Base-by-base conservation (phyloP, 192 early-diverging fungal genomes). In the Backusella tuberculispora region DNA sequence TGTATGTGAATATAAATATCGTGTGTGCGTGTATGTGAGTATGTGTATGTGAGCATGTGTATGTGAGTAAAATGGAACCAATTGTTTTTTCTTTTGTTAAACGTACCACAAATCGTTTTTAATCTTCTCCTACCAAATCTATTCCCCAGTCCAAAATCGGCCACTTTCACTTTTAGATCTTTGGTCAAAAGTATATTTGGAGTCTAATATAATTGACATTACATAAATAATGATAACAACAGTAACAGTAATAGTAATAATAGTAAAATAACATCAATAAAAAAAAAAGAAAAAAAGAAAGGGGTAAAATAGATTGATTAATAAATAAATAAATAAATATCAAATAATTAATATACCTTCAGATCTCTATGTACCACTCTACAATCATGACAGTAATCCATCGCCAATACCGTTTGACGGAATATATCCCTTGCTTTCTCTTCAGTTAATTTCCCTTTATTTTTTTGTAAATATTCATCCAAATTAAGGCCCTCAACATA, bases 71-170 rank as follows among this genome's bases (percentile, higher is more conserved):
- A 56, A 56, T 24, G 7, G 53, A 56, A 56, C 65, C 65, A 66
- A 40, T 38, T 66, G 65, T 38, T 66, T 66, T 66, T 19, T 66
- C 65, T 26, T 0, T 70, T 48, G 19, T 21, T 69, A 29, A 15
- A 75, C 76, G 41, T 76, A 83, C 96, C 96, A 85, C 96, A 98
- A 63, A 95, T 95, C 1, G 95, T 97, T 47, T 87, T 83, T 74
- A 98, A 85, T 43, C 91, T 80, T 7, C 86, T 79, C 6, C 84
- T 83, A n/a, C 92, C 88, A 72, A 90, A 96, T 43, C 92, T 84
- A 74, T 96, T 96, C 4, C 94, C 90, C 10, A 98, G 78, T 1
- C 97, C 97, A 85, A 98, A 98, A 75, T 98, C 97, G 53, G 95
- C 95, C 53, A 98, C 74, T 80, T 93, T 92, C 43, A 96, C 88